A percentile compares a stretch with the other conserved stretches of the same genome.
Evolutionary conservation across 2,329 filamentous ascomycete genomes (phyloP).

Genomic region (Pseudovirgaria hyperparasitica): DNA sequence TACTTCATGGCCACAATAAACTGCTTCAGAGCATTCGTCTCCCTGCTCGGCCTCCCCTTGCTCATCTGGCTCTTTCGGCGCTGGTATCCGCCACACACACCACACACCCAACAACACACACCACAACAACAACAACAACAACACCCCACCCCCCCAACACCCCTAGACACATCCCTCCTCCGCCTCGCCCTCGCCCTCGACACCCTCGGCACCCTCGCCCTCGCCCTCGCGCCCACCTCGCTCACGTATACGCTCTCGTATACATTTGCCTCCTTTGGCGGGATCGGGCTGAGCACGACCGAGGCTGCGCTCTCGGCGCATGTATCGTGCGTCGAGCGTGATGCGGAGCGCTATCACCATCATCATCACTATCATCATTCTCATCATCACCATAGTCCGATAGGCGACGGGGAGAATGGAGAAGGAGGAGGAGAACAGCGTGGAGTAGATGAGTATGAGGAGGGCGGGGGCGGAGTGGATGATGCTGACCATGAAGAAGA

Average conservation of each 20-base stretch:
- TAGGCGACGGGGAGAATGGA: too few relatives aligned
- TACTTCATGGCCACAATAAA: conserved; percentile 8
- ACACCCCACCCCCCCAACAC: conserved; percentile 1
- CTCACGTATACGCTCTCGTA: conserved; percentile 1
- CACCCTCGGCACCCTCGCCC: conserved; percentile 4
- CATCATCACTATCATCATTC: too few relatives aligned
- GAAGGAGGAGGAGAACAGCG: too few relatives aligned
- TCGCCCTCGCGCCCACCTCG: conserved; percentile 3
- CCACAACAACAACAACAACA: conserved; percentile 1
- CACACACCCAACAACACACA: not conserved
- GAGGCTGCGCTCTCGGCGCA: conserved; percentile 4
- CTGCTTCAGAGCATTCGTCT: conserved; percentile 7
- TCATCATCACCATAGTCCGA: too few relatives aligned
- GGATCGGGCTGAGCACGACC: conserved; percentile 2
- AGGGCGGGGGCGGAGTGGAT: too few relatives aligned
- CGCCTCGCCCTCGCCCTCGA: conserved; percentile 4
- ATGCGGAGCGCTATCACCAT: too few relatives aligned
- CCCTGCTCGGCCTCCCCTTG: conserved; percentile 6
- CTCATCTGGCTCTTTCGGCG: conserved; percentile 6
- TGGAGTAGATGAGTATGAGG: too few relatives aligned
- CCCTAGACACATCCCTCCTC: not conserved
- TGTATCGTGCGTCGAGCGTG: too few relatives aligned
- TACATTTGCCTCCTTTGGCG: conserved; percentile 2
- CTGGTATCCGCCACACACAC: not conserved
- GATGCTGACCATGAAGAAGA: too few relatives aligned